Base-by-base conservation (phyloP, 2,329 filamentous ascomycete genomes). In the Fusarium duplospermum region DNA sequence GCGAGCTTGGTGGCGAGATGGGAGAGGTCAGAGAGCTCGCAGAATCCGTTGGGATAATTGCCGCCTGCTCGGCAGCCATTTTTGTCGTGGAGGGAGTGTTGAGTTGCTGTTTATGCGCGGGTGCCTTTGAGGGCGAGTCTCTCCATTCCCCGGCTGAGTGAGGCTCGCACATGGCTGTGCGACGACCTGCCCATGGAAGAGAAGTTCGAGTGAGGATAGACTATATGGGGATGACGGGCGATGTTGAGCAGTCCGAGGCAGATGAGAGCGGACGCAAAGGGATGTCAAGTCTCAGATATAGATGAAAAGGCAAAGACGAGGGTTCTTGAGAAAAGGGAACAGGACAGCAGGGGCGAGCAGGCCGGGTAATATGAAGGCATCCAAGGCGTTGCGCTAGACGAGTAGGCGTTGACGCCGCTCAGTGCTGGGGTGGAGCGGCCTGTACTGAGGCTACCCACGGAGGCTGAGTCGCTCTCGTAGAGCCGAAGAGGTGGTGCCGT, bases 341-440 rank as follows among this genome's bases (percentile, higher is more conserved):
- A 20, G 56, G 54, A 59, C 57, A 69, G 69, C 68, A 77, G 69
- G 75, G 67, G 67, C 62, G 74, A 75, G 56, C 65, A 74, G 71
- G 69, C 54, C 54, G 63, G 64, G 73, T 73, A 79, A 75, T 79
- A 79, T 79, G 77, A 79, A 75, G 77, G 74, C 69, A 79, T 78
- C 75, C 74, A 73, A 63, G 73, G 73, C 76, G 69, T 75, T 77
- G 77, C 75, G 76, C 75, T 79, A 76, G 72, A 69, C 61, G 70
- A 77, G 57, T 69, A 73, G 75, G 76, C 72, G 77, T 77, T 71
- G 71, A 78, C 76, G 77, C 77, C 76, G 77, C 69, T 69, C 70
- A 69, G 66, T 75, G 70, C 70, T 75, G 61, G 67, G 68, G 76
- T 78, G 75, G 77, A 76, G 65, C 66, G 40, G 42, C 68, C 62